phyloP scores from a whole-genome alignment of 148 eudicot species.

The Persicaria maculosa region DNA sequence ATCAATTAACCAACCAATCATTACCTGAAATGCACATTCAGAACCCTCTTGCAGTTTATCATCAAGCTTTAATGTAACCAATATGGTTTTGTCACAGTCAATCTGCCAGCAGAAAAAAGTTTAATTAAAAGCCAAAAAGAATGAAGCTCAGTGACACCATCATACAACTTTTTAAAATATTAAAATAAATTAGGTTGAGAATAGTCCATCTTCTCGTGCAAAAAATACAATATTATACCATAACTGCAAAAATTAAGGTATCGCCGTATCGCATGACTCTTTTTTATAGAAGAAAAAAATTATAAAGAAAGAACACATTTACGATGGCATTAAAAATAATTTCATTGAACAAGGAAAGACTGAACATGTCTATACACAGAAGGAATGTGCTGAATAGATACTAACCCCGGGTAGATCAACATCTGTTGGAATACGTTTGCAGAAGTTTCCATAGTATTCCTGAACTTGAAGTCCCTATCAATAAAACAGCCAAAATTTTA shows the following conservation, averaged over 20 bases:
- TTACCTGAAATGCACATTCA: conserved; percentile 91
- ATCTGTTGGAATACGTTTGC: conserved; percentile 97
- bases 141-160: background rate
- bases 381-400: conserved; percentile 14
- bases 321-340: background rate
- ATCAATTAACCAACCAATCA: background rate
- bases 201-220: background rate
- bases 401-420: conserved; percentile 94
- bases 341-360: background rate
- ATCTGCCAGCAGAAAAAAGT: conserved; percentile 45
- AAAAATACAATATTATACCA: background rate
- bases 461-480: conserved; percentile 84
- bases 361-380: background rate
- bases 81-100: conserved; percentile 92
- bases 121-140: background rate
- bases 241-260: background rate
- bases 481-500: background rate
- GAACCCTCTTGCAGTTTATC: conserved; percentile 90
- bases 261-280: background rate
- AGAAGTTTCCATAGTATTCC: conserved; percentile 91
- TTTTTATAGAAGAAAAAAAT: background rate
- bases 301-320: background rate
- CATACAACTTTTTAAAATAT: background rate
- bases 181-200: background rate
- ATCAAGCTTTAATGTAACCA: conserved; percentile 95